phyloP scores from a whole-genome alignment of 176 grass and related monocot genomes.

The Microstegium vimineum region DNA sequence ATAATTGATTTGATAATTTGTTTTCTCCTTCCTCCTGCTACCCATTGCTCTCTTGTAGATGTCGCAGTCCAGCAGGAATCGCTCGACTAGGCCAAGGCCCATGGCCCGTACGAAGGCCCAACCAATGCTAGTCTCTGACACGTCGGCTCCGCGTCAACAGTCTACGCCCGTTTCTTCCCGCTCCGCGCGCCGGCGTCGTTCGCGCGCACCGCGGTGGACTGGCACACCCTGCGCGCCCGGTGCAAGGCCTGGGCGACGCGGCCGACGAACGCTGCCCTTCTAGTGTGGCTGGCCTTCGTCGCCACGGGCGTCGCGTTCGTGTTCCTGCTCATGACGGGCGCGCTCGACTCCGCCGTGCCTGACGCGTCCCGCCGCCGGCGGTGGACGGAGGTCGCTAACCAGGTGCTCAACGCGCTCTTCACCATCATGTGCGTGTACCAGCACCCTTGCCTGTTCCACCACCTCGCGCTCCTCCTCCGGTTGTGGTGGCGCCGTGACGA shows the following conservation, averaged over 20 bases:
- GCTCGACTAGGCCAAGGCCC: too few relatives aligned
- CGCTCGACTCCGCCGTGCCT: conserved; percentile 53
- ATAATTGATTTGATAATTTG: too few relatives aligned
- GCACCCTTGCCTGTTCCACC: conserved; percentile 61
- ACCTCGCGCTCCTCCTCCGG: conserved; percentile 43
- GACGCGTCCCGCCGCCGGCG: conserved; percentile 30
- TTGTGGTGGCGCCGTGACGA: conserved; percentile 60
- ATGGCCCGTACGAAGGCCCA: too few relatives aligned
- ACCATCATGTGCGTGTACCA: conserved; percentile 85
- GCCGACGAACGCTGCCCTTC: conserved; percentile 52
- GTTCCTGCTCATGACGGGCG: conserved; percentile 67
- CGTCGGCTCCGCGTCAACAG: background rate
- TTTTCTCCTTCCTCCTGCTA: too few relatives aligned
- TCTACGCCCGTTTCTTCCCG: background rate
- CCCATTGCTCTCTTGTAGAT: too few relatives aligned
- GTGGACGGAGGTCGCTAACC: conserved; percentile 67
- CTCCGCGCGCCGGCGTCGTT: conserved; percentile 25
- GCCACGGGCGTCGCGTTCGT: conserved; percentile 37
- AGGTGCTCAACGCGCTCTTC: conserved; percentile 77
- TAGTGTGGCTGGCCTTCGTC: conserved; percentile 57
- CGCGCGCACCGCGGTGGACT: conserved; percentile 44
- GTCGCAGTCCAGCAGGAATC: too few relatives aligned
- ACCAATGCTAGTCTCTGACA: too few relatives aligned
- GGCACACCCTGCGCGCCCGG: conserved; percentile 25
- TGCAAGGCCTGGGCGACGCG: conserved; percentile 40